These are phyloP conservation scores for Naganishia vishniacii DNA, from an alignment of 768 basidiomycete genomes.

Conservation along the genomic window DNA sequence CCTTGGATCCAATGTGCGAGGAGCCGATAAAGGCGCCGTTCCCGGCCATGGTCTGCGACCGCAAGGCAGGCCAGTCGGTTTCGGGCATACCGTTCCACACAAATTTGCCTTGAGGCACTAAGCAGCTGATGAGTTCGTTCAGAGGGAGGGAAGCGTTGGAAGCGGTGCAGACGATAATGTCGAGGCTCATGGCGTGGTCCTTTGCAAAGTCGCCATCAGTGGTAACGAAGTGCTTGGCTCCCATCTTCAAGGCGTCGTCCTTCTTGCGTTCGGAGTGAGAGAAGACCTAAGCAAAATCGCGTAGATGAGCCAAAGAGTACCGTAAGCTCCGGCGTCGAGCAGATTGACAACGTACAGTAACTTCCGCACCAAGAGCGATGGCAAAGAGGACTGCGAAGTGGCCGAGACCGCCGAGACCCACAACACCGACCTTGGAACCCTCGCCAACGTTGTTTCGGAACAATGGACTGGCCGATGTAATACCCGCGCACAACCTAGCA, in stretches of 20 bases:
- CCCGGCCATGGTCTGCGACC: constrained; percentile 48
- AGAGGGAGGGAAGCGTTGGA: constrained; percentile 52
- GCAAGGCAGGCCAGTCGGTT: constrained; percentile 51
- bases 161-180: constrained; percentile 51
- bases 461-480: constrained; percentile 63
- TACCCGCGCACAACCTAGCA: constrained; percentile 56
- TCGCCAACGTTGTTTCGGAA: constrained; percentile 56
- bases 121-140: constrained; percentile 57
- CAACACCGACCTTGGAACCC: constrained; percentile 62
- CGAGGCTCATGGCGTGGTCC: constrained; percentile 47
- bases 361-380: constrained; percentile 58
- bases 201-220: constrained; percentile 49
- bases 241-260: constrained; percentile 56
- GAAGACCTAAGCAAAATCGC: constrained; percentile 48
- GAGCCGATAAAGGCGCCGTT: constrained; percentile 37
- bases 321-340: neutral
- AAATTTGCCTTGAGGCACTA: constrained; percentile 57
- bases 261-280: constrained; percentile 58
- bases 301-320: neutral
- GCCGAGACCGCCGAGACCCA: constrained; percentile 59
- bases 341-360: constrained; percentile 48
- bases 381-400: constrained; percentile 52
- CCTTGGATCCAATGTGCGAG: constrained; percentile 57
- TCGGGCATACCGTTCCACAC: constrained; percentile 60
- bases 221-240: constrained; percentile 53